Base-by-base conservation (phyloP, 768 basidiomycete genomes). In the Leccinum sublutescens region DNA sequence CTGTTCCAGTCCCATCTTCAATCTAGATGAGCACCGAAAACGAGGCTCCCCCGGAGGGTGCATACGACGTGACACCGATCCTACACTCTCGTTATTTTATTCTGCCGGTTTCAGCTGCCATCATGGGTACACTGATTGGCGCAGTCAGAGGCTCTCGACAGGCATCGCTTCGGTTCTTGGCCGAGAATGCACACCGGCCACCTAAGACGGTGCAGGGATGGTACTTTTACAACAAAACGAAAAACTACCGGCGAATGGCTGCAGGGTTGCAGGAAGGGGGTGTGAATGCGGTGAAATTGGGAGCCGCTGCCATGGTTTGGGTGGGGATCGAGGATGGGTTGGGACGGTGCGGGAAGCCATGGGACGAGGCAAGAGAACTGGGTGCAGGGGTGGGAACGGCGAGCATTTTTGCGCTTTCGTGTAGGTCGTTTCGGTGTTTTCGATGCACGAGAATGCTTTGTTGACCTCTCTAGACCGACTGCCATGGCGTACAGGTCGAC, bases 181-280 rank as follows among this genome's bases (percentile, higher is more conserved):
- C 93, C n/a, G 93, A 96, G 74, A 95, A 96, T 71, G 93, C 87
- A 48, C 94, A 96, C 74, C 81, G 91, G 56, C 81, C 89, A 51
- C 93, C 93, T 21, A 87, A 76, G 64, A 96, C 94, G 31, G 82
- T 93, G 58, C 84, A 88, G 64, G 94, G 94, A 59, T 95, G 94
- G 93, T 96, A 95, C 74, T 89, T 93, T 66, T 95, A 96, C 84
- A 90, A 93, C 72, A 95, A 95, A 79, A 94, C 92, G 29, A 96
- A 95, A 74, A 95, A 95, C 78, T 95, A 95, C 79, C 80, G 84
- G 65, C 84, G 94, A 64, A 81, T 93, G 68, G 79, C 86, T 61
- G 88, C 82, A 0, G 93, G 82, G 9, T 70, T 95, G 70, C 84
- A 82, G 66, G 85, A 84, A 15, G 93, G 83, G 6, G 88, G 80